These are phyloP conservation scores for Quillaja saponaria DNA, from an alignment of 306 rosid genomes.

Conservation along the genomic window DNA sequence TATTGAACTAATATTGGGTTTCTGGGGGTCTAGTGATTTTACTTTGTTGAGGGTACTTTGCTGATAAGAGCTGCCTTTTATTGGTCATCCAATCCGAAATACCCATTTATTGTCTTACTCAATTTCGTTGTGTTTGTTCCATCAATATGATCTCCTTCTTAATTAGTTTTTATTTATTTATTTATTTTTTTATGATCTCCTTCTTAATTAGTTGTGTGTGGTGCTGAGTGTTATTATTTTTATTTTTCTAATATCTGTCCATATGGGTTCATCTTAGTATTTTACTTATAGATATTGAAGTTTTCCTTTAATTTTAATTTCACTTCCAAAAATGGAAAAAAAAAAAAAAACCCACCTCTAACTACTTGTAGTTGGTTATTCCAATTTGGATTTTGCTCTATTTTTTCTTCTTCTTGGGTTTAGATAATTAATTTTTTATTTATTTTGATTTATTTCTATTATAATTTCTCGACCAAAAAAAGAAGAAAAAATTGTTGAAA, in stretches of 20 bases:
- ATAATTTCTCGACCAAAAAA: neutral
- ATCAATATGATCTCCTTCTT: constrained; percentile 15
- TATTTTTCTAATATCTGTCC: neutral
- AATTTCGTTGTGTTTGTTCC: constrained; percentile 3
- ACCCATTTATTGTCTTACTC: neutral
- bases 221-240: neutral
- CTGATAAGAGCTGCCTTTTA: constrained; percentile 20
- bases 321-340: neutral
- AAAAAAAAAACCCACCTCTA: neutral
- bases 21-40: neutral
- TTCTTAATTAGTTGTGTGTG: neutral
- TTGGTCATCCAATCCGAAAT: neutral
- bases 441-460: neutral
- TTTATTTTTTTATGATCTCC: constrained; percentile 4
- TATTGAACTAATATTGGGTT: neutral
- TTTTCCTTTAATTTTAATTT: neutral
- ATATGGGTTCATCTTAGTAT: neutral
- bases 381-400: neutral
- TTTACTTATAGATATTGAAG: neutral
- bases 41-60: constrained; percentile 29
- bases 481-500: neutral
- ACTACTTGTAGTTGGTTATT: neutral
- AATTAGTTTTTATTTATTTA: neutral
- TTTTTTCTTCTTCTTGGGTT: neutral
- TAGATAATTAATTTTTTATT: neutral